Percentiles rank a stretch among this genome's conserved stretches.
These are phyloP conservation scores for Kodamaea fukazawae DNA, from an alignment of 805 yeast genomes.

Conservation along the genomic window DNA sequence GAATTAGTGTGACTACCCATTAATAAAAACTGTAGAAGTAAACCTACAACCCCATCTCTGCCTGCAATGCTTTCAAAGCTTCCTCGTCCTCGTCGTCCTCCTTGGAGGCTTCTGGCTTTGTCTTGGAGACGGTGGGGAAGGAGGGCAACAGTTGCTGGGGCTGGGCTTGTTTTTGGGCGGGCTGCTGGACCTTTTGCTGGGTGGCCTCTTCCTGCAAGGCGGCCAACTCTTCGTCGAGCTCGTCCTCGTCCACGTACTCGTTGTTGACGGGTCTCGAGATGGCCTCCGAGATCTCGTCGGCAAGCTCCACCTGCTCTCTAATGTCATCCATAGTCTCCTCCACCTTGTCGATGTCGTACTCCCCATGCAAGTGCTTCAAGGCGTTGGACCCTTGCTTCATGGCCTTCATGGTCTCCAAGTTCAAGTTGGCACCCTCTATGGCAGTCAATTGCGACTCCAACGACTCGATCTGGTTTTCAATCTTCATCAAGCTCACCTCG, in stretches of 20 bases:
- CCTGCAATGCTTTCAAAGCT: constrained; percentile 76
- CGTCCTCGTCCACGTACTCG: constrained; percentile 84
- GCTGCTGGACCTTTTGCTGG: constrained; percentile 38
- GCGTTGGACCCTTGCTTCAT: constrained; percentile 98
- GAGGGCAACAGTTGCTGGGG: constrained; percentile 35
- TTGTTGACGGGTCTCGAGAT: constrained; percentile 89
- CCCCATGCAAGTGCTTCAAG: constrained; percentile 94
- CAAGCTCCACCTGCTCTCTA: constrained; percentile 91
- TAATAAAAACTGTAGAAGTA: no score
- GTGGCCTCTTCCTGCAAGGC: constrained; percentile 80
- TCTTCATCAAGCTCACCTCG: constrained; percentile 73
- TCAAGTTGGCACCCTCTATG: constrained; percentile 92
- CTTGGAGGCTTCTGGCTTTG: constrained; percentile 36
- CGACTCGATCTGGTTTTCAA: constrained; percentile 85
- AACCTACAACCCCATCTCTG: constrained; percentile 74
- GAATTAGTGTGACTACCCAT: no score
- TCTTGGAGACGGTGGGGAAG: constrained; percentile 44
- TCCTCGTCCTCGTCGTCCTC: constrained; percentile 81
- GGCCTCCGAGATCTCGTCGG: constrained; percentile 95
- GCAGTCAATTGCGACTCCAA: constrained; percentile 87
- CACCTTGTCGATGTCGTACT: constrained; percentile 92
- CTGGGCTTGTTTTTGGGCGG: constrained; percentile 13
- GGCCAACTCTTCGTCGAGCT: constrained; percentile 90
- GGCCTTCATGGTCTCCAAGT: constrained; percentile 96
- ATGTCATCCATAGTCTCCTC: constrained; percentile 98